Percentiles rank a stretch among this genome's conserved stretches.
These are phyloP conservation scores for Hamigera avellanea DNA, from an alignment of 495 filamentous ascomycete genomes.

Conservation along the genomic window DNA sequence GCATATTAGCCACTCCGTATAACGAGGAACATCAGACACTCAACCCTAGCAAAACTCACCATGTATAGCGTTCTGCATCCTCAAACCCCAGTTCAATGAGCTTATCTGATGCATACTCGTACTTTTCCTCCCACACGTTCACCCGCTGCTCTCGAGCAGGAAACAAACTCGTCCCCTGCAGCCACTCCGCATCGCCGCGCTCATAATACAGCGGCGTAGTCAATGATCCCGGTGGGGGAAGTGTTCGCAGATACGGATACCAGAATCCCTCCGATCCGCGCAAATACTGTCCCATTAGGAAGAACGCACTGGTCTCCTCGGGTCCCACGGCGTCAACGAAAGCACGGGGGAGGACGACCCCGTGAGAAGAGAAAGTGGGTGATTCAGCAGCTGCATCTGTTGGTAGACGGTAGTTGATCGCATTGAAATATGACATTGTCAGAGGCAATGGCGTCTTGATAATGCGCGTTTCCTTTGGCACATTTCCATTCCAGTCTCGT, in stretches of 20 bases:
- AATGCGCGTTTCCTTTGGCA: constrained; percentile 23
- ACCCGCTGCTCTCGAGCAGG: constrained; percentile 32
- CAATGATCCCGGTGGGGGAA: constrained; percentile 43
- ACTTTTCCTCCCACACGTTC: constrained; percentile 37
- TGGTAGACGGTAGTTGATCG: constrained; percentile 18
- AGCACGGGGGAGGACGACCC: constrained; percentile 18
- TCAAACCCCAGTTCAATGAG: constrained; percentile 26
- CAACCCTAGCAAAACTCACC: constrained; percentile 17
- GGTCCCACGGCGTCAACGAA: constrained; percentile 26
- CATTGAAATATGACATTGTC: constrained; percentile 43
- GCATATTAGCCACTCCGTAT: too few relatives aligned
- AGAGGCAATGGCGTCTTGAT: constrained; percentile 33
- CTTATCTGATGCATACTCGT: constrained; percentile 23
- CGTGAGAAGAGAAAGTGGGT: constrained; percentile 22
- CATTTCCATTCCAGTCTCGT: constrained; percentile 11
- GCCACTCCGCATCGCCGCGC: constrained; percentile 43
- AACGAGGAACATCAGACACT: not conserved
- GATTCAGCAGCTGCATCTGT: constrained; percentile 3
- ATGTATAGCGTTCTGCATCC: constrained; percentile 25
- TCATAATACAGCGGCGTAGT: constrained; percentile 49
- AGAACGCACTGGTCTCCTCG: constrained; percentile 35
- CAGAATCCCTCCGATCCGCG: constrained; percentile 41
- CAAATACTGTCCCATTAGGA: constrained; percentile 46
- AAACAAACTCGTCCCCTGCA: constrained; percentile 48
- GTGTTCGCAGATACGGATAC: constrained; percentile 46